Evolutionary conservation across 331 rosid species (phyloP).

Genomic region (Stylosanthes scabra): DNA sequence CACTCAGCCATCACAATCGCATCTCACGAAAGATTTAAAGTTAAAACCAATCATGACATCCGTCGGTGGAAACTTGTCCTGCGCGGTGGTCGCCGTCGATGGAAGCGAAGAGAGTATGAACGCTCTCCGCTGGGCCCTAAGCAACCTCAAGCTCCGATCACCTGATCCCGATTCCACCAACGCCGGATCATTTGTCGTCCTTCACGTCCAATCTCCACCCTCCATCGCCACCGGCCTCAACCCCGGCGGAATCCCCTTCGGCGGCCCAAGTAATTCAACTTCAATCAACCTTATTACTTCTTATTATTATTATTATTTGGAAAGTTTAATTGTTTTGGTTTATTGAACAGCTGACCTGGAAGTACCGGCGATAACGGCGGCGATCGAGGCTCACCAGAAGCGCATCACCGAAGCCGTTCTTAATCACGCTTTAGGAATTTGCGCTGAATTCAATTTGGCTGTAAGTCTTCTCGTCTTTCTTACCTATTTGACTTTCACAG

Average conservation of each 20-base stretch:
- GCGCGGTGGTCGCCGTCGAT: constrained; percentile 82
- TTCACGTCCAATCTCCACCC: constrained; percentile 88
- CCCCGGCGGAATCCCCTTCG: constrained; percentile 84
- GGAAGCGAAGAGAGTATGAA: constrained; percentile 91
- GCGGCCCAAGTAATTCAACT: constrained; percentile 74
- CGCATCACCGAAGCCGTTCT: constrained; percentile 77
- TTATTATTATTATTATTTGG: background rate
- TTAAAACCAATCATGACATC: constrained; percentile 42
- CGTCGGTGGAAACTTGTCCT: constrained; percentile 51
- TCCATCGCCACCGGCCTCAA: constrained; percentile 75
- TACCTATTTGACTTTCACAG: background rate
- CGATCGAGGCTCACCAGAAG: constrained; percentile 94
- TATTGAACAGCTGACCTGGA: constrained; percentile 59
- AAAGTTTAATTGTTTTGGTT: background rate
- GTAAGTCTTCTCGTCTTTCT: constrained; percentile 39
- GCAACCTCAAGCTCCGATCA: constrained; percentile 76
- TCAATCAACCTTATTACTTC: background rate
- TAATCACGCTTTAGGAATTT: constrained; percentile 69
- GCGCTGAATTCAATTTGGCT: constrained; percentile 53
- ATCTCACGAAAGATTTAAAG: too few species aligned
- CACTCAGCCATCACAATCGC: too few species aligned
- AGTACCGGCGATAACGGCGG: constrained; percentile 91
- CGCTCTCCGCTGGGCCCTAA: constrained; percentile 77
- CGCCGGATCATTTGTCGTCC: constrained; percentile 50
- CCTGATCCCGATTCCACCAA: constrained; percentile 45